Evolutionary conservation across 495 filamentous ascomycete species (phyloP).

Genomic region (Xylaria venustula): DNA sequence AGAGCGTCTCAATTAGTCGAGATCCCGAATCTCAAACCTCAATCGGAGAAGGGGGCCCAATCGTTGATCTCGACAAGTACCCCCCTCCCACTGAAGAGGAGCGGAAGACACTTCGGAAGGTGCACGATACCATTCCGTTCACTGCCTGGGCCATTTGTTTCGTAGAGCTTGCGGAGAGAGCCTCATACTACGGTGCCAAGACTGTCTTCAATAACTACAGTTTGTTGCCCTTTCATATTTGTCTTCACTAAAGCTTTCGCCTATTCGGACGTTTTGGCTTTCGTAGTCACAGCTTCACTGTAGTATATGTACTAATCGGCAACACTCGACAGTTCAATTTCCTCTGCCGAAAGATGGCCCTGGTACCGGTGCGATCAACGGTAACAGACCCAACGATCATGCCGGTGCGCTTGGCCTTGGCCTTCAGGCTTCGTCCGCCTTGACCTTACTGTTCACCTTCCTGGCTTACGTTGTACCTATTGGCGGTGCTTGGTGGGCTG

Average conservation of each 20-base stretch:
- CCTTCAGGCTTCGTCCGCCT: constrained; percentile 53
- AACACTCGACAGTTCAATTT: too few relatives aligned
- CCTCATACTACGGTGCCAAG: constrained; percentile 56
- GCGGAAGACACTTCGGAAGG: constrained; percentile 47
- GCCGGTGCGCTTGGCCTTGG: constrained; percentile 61
- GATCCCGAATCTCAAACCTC: too few relatives aligned
- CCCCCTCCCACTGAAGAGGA: constrained; percentile 58
- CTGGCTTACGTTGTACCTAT: constrained; percentile 58
- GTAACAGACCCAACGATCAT: constrained; percentile 50
- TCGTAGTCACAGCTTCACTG: too few relatives aligned
- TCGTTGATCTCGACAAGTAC: too few relatives aligned
- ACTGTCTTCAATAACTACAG: constrained; percentile 62
- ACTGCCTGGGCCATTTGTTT: constrained; percentile 52
- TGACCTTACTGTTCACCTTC: constrained; percentile 58
- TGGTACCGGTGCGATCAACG: constrained; percentile 53
- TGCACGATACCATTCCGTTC: constrained; percentile 48
- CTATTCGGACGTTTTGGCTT: too few relatives aligned
- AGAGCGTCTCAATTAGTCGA: too few relatives aligned
- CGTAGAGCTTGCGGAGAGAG: constrained; percentile 59
- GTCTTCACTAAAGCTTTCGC: too few relatives aligned
- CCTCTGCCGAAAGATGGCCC: constrained; percentile 54
- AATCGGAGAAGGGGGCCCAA: too few relatives aligned
- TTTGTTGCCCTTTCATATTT: constrained; percentile 51
- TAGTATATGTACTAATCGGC: too few relatives aligned
- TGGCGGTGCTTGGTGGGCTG: constrained; percentile 59